Evolutionary conservation across 164 flowering plant genomes (phyloP).

Genomic region (Pachysandra terminalis): DNA sequence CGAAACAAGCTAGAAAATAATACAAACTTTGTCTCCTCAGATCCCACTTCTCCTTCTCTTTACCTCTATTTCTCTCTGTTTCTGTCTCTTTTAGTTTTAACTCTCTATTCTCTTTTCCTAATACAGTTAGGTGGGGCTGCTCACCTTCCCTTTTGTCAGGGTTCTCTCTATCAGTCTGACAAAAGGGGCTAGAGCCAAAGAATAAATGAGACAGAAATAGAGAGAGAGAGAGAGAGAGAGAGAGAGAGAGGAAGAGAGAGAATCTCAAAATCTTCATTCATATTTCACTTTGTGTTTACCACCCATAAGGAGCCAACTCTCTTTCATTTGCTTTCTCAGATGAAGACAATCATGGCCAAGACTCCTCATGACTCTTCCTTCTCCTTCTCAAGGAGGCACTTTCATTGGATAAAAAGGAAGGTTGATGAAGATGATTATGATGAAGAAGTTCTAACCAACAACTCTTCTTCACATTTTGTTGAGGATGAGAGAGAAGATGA

Average conservation of each 20-base stretch:
- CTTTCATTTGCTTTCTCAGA: conserved; percentile 15
- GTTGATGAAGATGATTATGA: conserved; percentile 40
- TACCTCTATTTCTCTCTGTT: not conserved
- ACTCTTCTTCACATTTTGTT: conserved; percentile 29
- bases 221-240: not conserved
- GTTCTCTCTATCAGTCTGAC: not conserved
- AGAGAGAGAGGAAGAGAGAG: not conserved
- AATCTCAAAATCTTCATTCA: not conserved
- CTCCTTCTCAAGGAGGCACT: conserved; percentile 80
- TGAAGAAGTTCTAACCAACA: conserved; percentile 35
- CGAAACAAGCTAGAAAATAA: too few relatives aligned
- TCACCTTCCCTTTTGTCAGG: conserved; percentile 15
- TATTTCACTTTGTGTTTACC: not conserved
- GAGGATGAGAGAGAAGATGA: not conserved
- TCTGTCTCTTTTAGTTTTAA: not conserved
- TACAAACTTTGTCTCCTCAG: conserved; percentile 1
- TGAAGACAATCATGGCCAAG: conserved; percentile 70
- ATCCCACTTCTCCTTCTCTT: not conserved
- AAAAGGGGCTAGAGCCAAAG: not conserved
- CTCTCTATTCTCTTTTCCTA: not conserved
- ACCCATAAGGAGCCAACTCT: conserved; percentile 6
- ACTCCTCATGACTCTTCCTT: conserved; percentile 71
- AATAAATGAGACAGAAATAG: conserved; percentile 2
- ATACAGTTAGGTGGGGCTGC: conserved; percentile 10
- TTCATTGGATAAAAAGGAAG: conserved; percentile 52